phyloP scores from a whole-genome alignment of 176 grass and related monocot species.

The Dactylis glomerata region DNA sequence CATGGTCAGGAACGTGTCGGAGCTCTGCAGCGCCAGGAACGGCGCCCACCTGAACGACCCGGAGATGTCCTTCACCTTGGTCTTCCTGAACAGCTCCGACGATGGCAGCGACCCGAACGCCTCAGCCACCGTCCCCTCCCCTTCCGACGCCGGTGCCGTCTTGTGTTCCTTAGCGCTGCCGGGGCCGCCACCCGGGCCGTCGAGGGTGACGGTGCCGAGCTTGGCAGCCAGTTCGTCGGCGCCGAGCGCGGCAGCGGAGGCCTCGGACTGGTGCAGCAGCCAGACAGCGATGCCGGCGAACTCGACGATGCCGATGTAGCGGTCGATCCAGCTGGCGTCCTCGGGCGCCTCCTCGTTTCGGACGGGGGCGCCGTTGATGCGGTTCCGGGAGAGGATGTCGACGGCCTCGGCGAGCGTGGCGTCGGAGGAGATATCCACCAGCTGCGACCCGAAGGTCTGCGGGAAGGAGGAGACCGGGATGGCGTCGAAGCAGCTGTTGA shows the following conservation, averaged over 20 bases:
- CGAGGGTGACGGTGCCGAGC: constrained; percentile 58
- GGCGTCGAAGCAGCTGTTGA: constrained; percentile 94
- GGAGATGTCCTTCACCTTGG: constrained; percentile 91
- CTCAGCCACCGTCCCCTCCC: constrained; percentile 29
- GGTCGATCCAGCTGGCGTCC: constrained; percentile 95
- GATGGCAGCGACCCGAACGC: constrained; percentile 81
- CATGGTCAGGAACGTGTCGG: constrained; percentile 96
- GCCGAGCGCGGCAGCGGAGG: constrained; percentile 12
- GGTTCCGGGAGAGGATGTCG: constrained; percentile 77
- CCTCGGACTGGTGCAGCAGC: constrained; percentile 74
- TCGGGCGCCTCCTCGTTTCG: constrained; percentile 79
- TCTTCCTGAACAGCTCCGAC: constrained; percentile 95
- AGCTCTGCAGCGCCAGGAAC: constrained; percentile 89
- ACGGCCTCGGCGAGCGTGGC: constrained; percentile 80
- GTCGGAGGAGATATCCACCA: constrained; percentile 83
- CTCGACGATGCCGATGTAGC: constrained; percentile 93
- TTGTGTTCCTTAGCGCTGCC: background rate
- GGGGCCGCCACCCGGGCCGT: background rate
- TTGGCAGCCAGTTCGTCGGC: constrained; percentile 61
- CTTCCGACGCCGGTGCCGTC: background rate
- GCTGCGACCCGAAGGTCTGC: constrained; percentile 40
- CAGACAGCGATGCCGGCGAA: constrained; percentile 93
- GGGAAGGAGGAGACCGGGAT: constrained; percentile 82
- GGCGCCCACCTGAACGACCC: constrained; percentile 96
- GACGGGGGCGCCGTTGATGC: constrained; percentile 80